Conservation (phyloP, 257 asterid species). For the Ophiorrhiza pumila region DNA sequence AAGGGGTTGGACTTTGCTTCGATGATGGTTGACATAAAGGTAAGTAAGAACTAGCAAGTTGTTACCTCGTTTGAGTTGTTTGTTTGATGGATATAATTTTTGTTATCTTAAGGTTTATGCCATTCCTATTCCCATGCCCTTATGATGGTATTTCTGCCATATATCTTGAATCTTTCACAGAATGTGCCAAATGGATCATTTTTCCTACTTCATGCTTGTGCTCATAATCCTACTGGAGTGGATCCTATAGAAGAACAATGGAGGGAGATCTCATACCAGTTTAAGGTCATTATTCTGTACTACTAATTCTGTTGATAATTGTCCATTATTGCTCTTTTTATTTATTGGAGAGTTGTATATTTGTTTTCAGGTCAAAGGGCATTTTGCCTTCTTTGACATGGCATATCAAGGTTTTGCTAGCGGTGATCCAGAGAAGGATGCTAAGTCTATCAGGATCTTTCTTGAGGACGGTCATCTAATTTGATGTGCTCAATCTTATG, state of each 20-base stretch:
- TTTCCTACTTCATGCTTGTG: constrained; percentile 98
- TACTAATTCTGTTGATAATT: background rate
- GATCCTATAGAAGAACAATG: constrained; percentile 98
- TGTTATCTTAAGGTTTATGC: background rate
- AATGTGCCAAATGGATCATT: constrained; percentile 90
- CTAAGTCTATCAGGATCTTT: constrained; percentile 82
- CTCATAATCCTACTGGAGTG: constrained; percentile 99
- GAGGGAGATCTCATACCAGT: constrained; percentile 84
- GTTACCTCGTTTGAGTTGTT: constrained; percentile 13
- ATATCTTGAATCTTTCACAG: constrained; percentile 30
- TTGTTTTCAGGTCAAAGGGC: constrained; percentile 72
- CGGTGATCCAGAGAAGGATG: constrained; percentile 96
- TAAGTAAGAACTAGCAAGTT: constrained; percentile 14
- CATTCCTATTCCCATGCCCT: constrained; percentile 3
- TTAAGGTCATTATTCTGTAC: constrained; percentile 52
- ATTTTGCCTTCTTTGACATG: constrained; percentile 94
- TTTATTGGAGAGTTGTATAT: background rate
- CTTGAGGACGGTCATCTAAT: constrained; percentile 92
- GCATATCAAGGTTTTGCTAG: constrained; percentile 99
- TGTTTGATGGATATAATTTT: background rate
- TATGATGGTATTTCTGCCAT: background rate
- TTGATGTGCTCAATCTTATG: constrained; percentile 96
- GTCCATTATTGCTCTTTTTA: background rate
- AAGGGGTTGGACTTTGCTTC: constrained; percentile 76
- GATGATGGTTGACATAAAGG: constrained; percentile 86